These are phyloP conservation scores for Nakazawaea sp. DNA, from an alignment of 805 yeast species.

Conservation along the genomic window DNA sequence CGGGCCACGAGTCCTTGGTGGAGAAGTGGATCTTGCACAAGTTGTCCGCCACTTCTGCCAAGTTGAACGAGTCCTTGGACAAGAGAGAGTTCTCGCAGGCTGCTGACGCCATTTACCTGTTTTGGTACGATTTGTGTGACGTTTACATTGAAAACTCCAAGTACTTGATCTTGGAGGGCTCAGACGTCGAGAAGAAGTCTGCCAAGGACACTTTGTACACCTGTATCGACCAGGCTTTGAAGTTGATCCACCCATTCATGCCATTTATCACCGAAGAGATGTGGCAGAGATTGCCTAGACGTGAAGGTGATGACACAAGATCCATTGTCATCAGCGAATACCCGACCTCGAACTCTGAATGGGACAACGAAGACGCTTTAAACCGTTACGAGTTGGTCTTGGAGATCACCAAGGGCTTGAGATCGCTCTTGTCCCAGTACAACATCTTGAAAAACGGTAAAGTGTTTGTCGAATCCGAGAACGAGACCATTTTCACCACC, in stretches of 20 bases:
- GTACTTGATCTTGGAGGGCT: constrained; percentile 85
- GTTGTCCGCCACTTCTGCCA: constrained; percentile 62
- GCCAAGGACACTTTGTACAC: constrained; percentile 94
- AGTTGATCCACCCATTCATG: constrained; percentile 96
- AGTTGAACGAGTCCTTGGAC: constrained; percentile 62
- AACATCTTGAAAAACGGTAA: constrained; percentile 83
- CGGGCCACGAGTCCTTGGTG: constrained; percentile 84
- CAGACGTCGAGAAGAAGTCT: constrained; percentile 73
- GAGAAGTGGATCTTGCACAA: constrained; percentile 96
- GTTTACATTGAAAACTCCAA: constrained; percentile 98
- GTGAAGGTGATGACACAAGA: constrained; percentile 59
- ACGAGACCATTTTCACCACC: constrained; percentile 39
- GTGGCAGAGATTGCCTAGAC: constrained; percentile 97
- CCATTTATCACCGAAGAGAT: constrained; percentile 95
- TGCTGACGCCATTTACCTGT: constrained; percentile 82
- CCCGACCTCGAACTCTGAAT: constrained; percentile 60
- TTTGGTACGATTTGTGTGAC: constrained; percentile 96
- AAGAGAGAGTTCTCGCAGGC: constrained; percentile 84
- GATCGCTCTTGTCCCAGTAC: constrained; percentile 89
- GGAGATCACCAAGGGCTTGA: constrained; percentile 82
- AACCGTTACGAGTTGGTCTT: constrained; percentile 78
- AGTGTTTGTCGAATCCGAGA: constrained; percentile 70
- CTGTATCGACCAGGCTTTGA: constrained; percentile 85
- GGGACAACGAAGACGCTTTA: constrained; percentile 58
- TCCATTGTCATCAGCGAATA: constrained; percentile 76